phyloP scores from a whole-genome alignment of 225 moss, liverwort and hornwort species.

The Climacium dendroides region DNA sequence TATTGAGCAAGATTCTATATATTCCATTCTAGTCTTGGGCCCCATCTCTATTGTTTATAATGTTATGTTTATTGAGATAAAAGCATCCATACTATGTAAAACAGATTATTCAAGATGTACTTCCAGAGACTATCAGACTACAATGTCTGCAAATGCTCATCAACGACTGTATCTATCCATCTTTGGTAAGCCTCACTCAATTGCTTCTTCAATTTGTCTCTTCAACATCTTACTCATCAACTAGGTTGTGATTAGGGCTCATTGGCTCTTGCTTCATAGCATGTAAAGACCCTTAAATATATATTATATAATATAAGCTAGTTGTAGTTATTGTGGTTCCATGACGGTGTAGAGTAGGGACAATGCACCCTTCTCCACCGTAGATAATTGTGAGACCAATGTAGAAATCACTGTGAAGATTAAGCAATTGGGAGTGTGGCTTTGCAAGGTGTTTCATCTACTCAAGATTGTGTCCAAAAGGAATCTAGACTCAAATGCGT shows the following conservation, averaged over 20 bases:
- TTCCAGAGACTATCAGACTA: slow-evolving; percentile 20
- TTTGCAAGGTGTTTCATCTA: neutral
- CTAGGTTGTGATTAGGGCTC: neutral
- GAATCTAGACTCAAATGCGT: too few relatives aligned
- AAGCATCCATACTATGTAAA: neutral
- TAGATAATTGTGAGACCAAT: neutral
- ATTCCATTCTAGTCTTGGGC: neutral
- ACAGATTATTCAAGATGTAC: slow-evolving; percentile 20
- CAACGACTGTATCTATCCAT: slow-evolving; percentile 10
- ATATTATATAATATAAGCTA: neutral
- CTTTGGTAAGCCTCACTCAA: slow-evolving; percentile 8
- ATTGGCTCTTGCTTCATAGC: neutral
- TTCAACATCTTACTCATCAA: neutral
- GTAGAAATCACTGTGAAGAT: too few relatives aligned
- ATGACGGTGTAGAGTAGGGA: neutral
- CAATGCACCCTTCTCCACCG: neutral
- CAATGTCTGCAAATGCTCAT: slow-evolving; percentile 20
- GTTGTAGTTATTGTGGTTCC: neutral
- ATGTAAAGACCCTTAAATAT: neutral
- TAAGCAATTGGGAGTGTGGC: neutral
- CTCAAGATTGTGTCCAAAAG: neutral
- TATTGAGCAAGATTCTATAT: neutral
- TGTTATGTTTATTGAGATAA: neutral
- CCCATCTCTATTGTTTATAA: neutral
- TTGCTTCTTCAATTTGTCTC: neutral